These are phyloP conservation scores for Aspergillus awamori DNA, from an alignment of 2,329 filamentous ascomycete genomes.

Conservation along the genomic window DNA sequence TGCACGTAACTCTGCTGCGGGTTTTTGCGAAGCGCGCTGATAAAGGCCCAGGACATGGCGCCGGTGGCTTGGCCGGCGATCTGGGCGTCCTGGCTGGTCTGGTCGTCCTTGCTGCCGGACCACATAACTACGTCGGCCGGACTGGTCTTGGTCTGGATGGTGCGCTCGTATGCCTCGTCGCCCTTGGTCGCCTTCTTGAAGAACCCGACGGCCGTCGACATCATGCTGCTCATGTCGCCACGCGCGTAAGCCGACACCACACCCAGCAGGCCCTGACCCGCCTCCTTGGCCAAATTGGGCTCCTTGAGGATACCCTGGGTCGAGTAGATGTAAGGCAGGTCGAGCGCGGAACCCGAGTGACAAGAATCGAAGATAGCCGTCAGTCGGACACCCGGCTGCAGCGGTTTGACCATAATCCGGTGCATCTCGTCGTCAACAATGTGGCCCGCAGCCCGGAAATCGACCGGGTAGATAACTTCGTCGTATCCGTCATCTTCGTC, in stretches of 20 bases:
- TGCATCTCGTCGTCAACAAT: conserved; percentile 82
- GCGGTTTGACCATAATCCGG: conserved; percentile 71
- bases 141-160: conserved; percentile 85
- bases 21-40: conserved; percentile 86
- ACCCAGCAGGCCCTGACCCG: conserved; percentile 64
- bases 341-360: conserved; percentile 68
- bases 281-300: conserved; percentile 69
- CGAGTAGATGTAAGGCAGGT: conserved; percentile 68
- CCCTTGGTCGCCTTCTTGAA: conserved; percentile 85
- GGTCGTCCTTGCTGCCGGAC: conserved; percentile 93
- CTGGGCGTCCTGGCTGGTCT: conserved; percentile 91
- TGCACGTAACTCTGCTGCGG: conserved; percentile 95
- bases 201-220: conserved; percentile 76
- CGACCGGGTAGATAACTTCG: conserved; percentile 78
- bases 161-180: conserved; percentile 76
- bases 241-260: conserved; percentile 77
- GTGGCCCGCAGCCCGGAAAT: conserved; percentile 69
- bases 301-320: conserved; percentile 70
- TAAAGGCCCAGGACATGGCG: conserved; percentile 98
- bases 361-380: conserved; percentile 71
- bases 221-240: conserved; percentile 81
- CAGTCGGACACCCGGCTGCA: conserved; percentile 78
- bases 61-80: conserved; percentile 89
- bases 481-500: conserved; percentile 79
- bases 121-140: conserved; percentile 97